Conservation (phyloP, 352 stramenopile species). For the Phytophthora cactorum region DNA sequence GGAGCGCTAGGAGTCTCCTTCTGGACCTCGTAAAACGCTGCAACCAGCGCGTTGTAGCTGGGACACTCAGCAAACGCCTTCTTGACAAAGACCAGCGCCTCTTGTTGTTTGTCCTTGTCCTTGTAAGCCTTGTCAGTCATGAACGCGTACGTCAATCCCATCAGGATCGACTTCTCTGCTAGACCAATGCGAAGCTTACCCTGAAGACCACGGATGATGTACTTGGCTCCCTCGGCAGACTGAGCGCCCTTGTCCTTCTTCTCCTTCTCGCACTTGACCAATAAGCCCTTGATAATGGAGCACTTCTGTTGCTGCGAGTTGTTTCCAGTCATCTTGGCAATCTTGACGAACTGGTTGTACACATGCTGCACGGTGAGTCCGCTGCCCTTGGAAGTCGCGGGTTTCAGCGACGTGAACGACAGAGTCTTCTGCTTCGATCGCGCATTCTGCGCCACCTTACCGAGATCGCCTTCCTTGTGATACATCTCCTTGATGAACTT, state of each 20-base stretch:
- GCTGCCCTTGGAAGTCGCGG: constrained; percentile 55
- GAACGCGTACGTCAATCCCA: constrained; percentile 96
- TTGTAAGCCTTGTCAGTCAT: constrained; percentile 85
- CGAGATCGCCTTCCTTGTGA: constrained; percentile 97
- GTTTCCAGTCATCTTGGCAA: constrained; percentile 95
- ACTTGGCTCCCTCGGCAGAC: constrained; percentile 92
- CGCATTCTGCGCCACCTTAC: constrained; percentile 94
- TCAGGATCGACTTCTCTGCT: constrained; percentile 97
- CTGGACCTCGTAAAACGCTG: constrained; percentile 84
- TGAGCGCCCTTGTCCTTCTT: constrained; percentile 77
- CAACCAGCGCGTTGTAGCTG: constrained; percentile 95
- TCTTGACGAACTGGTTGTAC: constrained; percentile 92
- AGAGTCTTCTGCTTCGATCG: constrained; percentile 96
- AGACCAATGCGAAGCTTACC: constrained; percentile 99
- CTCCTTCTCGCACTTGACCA: constrained; percentile 93
- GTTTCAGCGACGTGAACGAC: constrained; percentile 78
- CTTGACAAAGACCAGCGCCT: constrained; percentile 95
- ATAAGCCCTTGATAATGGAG: constrained; percentile 96
- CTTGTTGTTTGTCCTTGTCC: constrained; percentile 89
- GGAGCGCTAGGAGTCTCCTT: constrained; percentile 42
- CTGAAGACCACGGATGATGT: constrained; percentile 98
- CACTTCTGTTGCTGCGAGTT: constrained; percentile 98
- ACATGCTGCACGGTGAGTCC: constrained; percentile 89
- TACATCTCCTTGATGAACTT: constrained; percentile 97
- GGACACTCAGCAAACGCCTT: constrained; percentile 98